These are phyloP conservation scores for Stipa capillata DNA, from an alignment of 176 grass and related monocot genomes.

Conservation along the genomic window DNA sequence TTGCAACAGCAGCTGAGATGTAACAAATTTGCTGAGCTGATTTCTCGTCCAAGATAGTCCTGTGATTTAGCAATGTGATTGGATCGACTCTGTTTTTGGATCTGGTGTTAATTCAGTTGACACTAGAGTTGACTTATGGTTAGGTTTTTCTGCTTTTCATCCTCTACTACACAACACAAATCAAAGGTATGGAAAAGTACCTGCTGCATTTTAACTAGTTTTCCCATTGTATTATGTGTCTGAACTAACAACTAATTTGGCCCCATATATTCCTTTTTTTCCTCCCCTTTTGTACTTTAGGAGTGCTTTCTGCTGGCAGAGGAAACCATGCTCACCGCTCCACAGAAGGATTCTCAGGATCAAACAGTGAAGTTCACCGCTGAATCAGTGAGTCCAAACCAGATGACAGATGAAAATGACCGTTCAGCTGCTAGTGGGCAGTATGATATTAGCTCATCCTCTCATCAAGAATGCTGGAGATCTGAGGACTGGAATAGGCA, in stretches of 20 bases:
- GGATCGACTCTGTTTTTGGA: constrained; percentile 28
- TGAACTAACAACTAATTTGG: not conserved
- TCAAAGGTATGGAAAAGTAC: constrained; percentile 39
- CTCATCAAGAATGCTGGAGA: constrained; percentile 55
- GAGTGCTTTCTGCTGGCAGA: constrained; percentile 16
- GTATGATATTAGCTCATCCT: constrained; percentile 21
- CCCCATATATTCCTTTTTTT: not conserved
- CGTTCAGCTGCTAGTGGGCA: constrained; percentile 27
- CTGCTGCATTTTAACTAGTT: not conserved
- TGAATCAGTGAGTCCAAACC: constrained; percentile 17
- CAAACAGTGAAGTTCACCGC: constrained; percentile 6
- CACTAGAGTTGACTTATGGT: constrained; percentile 37
- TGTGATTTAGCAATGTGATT: constrained; percentile 43
- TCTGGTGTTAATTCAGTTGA: constrained; percentile 26
- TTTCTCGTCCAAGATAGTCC: not conserved
- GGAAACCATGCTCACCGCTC: constrained; percentile 23
- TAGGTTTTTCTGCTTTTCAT: constrained; percentile 49
- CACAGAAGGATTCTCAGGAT: constrained; percentile 28
- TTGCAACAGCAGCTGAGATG: constrained; percentile 28
- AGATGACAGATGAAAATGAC: constrained; percentile 27
- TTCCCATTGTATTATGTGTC: not conserved
- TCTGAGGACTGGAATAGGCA: constrained; percentile 42
- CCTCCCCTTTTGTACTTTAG: constrained; percentile 20
- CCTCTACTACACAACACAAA: constrained; percentile 27
- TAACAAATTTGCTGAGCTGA: constrained; percentile 44